Base-by-base conservation (phyloP, 2,329 filamentous ascomycete species). In the Sarocladium brachiariae region DNA sequence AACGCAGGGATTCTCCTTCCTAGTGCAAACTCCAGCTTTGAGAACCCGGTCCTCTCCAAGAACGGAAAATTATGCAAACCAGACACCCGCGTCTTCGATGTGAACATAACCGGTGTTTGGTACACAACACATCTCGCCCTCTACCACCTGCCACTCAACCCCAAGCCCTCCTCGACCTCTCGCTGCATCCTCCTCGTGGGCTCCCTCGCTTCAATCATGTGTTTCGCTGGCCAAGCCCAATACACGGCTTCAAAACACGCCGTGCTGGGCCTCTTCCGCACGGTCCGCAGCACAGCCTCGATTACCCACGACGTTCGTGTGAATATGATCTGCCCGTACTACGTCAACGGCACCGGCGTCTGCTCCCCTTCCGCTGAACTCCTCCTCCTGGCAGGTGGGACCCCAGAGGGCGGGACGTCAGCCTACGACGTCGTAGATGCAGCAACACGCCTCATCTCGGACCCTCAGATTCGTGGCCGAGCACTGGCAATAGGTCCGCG, bases 271-370 rank as follows among this genome's bases (percentile, higher is more conserved):
- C 66, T 86, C 30, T 86, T 83, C 63, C 74, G 83, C 38, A 70
- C 73, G 5, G 65, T 87, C 41, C 72, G 83, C 14, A 62, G 69
- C 3, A 75, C 74, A 0, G 68, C 74, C 2, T 25, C 30, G 18
- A 62, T 59, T 31, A 21, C 52, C 7, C 65, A 72, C 37, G 77
- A 78, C 21, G 66, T 87, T 37, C 73, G 84, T 39, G 69, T 84
- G 53, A 87, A 87, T 60, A 70, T 86, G 59, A 62, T 87, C n/a
- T 76, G 75, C 52, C 84, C 84, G 0, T 87, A 86, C 64, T 87
- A 85, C 62, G 69, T 74, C 58, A 76, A 81, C 57, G 83, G 80
- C 13, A 77, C 80, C n/a, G 73, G 61, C 56, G 69, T 69, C 64
- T 57, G 87, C 39, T 61, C 83, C 3, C 65, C 72, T 1, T 52